Evolutionary conservation across 345 rosid species (phyloP).

Genomic region (Eucalyptus cladocalyx): DNA sequence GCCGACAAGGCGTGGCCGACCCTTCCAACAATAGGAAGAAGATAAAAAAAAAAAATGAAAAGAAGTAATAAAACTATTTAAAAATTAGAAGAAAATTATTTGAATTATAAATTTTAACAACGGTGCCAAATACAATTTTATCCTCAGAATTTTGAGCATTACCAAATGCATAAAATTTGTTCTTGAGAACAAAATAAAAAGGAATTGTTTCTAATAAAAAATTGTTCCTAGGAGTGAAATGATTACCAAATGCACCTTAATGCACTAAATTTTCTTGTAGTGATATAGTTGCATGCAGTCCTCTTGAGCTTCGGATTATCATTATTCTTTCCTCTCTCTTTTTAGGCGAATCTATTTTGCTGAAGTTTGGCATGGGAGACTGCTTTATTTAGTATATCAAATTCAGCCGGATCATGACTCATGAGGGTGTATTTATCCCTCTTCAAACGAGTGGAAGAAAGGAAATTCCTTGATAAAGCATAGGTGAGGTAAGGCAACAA

Average conservation of each 20-base stretch:
- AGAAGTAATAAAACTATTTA: too few relatives aligned
- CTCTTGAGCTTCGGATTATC: neutral
- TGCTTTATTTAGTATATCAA: neutral
- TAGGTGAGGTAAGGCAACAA: neutral
- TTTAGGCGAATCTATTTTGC: neutral
- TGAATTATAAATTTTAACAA: too few relatives aligned
- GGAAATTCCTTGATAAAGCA: neutral
- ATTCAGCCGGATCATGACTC: neutral
- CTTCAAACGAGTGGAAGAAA: neutral
- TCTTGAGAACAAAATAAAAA: fast-evolving
- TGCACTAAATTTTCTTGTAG: neutral
- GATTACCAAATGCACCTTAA: fast-evolving
- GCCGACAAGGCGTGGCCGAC: too few relatives aligned
- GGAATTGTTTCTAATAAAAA: too few relatives aligned
- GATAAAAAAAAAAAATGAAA: too few relatives aligned
- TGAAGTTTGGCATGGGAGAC: neutral
- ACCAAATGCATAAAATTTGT: too few relatives aligned
- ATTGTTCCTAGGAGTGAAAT: fast-evolving
- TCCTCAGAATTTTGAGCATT: too few relatives aligned
- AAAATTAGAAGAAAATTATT: too few relatives aligned
- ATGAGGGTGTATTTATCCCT: neutral
- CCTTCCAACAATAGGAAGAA: too few relatives aligned
- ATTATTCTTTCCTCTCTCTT: neutral
- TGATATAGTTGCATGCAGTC: neutral
- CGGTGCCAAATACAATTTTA: too few relatives aligned